These are phyloP conservation scores for Mucor plumbeus DNA, from an alignment of 371 early-diverging fungal genomes.

Conservation along the genomic window DNA sequence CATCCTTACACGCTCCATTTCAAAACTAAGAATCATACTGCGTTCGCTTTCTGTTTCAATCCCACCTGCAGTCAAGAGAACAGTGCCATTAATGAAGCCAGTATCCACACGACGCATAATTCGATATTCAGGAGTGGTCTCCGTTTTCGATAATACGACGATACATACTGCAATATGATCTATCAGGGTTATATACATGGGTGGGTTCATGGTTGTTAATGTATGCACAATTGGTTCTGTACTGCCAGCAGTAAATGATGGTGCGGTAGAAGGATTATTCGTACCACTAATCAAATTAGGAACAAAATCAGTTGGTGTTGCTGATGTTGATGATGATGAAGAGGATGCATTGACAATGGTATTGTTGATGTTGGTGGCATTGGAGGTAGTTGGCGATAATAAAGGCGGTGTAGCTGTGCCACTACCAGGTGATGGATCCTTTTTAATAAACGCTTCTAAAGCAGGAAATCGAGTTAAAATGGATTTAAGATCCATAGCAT, in stretches of 20 bases:
- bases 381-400: slow-evolving; percentile 6
- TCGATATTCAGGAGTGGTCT: slow-evolving; percentile 52
- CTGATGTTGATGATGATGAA: not conserved
- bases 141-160: slow-evolving; percentile 63
- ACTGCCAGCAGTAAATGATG: slow-evolving; percentile 15
- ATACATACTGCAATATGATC: slow-evolving; percentile 79
- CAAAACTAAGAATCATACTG: slow-evolving; percentile 86
- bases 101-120: slow-evolving; percentile 81
- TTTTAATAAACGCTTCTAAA: slow-evolving; percentile 46
- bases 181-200: slow-evolving; percentile 74
- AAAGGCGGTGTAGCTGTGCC: slow-evolving; percentile 12
- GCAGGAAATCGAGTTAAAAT: slow-evolving; percentile 49
- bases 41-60: slow-evolving; percentile 86
- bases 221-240: slow-evolving; percentile 32
- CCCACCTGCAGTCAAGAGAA: slow-evolving; percentile 86
- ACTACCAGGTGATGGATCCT: slow-evolving; percentile 28
- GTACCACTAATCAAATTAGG: slow-evolving; percentile 12
- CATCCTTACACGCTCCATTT: slow-evolving; percentile 80
- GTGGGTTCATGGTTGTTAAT: slow-evolving; percentile 38
- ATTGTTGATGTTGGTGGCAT: slow-evolving; percentile 3
- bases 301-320: slow-evolving; percentile 10
- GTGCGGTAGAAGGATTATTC: not conserved
- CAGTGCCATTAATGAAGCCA: slow-evolving; percentile 85
- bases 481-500: slow-evolving; percentile 43
- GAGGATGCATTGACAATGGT: not conserved